phyloP scores from a whole-genome alignment of 495 filamentous ascomycete genomes.

The Acidomyces sp. region DNA sequence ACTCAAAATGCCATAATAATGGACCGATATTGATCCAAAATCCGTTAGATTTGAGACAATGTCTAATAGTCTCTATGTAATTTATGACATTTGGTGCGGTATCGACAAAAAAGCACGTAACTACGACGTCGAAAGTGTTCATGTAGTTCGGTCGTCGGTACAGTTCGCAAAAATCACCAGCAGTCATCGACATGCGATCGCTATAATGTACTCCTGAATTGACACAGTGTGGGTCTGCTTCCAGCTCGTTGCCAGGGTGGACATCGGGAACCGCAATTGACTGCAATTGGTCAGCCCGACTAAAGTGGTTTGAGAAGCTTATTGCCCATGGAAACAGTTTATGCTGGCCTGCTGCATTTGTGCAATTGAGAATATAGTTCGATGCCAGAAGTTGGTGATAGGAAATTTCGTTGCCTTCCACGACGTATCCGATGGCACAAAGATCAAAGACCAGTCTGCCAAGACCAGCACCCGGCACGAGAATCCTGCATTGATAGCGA shows the following conservation, averaged over 20 bases:
- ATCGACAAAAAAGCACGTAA: conserved; percentile 90
- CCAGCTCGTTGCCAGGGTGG: conserved; percentile 49
- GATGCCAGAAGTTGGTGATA: conserved; percentile 84
- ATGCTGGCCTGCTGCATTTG: conserved; percentile 32
- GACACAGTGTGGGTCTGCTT: conserved; percentile 22
- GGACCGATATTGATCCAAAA: conserved; percentile 84
- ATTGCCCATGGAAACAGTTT: conserved; percentile 65
- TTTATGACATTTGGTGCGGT: conserved; percentile 85
- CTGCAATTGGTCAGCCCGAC: conserved; percentile 55
- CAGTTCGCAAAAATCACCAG: conserved; percentile 67
- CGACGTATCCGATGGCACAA: conserved; percentile 55
- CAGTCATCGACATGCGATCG: conserved; percentile 71
- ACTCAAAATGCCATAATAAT: conserved; percentile 78
- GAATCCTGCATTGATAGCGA: conserved; percentile 41
- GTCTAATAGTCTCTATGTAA: conserved; percentile 69
- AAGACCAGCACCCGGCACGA: conserved; percentile 83
- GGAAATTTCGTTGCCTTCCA: conserved; percentile 91
- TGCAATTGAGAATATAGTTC: conserved; percentile 77
- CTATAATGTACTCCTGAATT: conserved; percentile 18
- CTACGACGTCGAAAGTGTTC: conserved; percentile 63
- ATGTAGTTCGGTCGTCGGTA: conserved; percentile 50
- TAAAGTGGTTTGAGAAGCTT: conserved; percentile 65
- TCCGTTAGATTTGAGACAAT: conserved; percentile 66
- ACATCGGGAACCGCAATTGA: conserved; percentile 63
- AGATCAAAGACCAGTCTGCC: conserved; percentile 81